phyloP scores from a whole-genome alignment of 345 rosid genomes.

The Salix brachista region DNA sequence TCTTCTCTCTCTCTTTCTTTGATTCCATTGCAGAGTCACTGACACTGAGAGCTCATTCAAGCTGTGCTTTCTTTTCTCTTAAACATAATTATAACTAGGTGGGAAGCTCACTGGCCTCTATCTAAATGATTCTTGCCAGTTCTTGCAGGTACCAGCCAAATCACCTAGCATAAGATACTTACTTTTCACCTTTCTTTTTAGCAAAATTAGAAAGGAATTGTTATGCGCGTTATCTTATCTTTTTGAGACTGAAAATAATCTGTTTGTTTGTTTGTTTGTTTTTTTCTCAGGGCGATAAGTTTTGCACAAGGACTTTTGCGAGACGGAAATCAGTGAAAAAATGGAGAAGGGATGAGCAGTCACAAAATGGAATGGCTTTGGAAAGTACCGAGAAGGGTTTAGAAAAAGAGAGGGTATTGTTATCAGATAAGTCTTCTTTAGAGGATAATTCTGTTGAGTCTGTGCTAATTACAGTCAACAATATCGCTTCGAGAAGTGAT shows the following conservation, averaged over 20 bases:
- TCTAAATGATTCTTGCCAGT: background rate
- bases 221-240: background rate
- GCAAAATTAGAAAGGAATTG: background rate
- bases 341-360: conserved; percentile 25
- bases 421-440: conserved; percentile 22
- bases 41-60: too few species aligned
- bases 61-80: too few species aligned
- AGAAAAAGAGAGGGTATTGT: conserved; percentile 20
- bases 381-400: conserved; percentile 9
- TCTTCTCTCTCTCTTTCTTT: background rate
- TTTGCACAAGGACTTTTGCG: conserved; percentile 27
- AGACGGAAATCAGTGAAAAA: conserved; percentile 52
- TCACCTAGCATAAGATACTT: conserved; percentile 31
- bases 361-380: conserved; percentile 15
- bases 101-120: conserved; percentile 15
- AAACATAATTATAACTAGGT: conserved; percentile 3
- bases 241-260: background rate
- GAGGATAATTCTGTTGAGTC: conserved; percentile 26
- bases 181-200: background rate
- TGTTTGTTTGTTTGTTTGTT: background rate
- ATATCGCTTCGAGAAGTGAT: conserved; percentile 49
- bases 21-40: too few species aligned
- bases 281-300: conserved; percentile 28
- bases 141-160: conserved; percentile 3
- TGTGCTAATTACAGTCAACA: conserved; percentile 15